Evolutionary conservation across 768 basidiomycete genomes (phyloP).

Genomic region (Infundibulicybe gibba): DNA sequence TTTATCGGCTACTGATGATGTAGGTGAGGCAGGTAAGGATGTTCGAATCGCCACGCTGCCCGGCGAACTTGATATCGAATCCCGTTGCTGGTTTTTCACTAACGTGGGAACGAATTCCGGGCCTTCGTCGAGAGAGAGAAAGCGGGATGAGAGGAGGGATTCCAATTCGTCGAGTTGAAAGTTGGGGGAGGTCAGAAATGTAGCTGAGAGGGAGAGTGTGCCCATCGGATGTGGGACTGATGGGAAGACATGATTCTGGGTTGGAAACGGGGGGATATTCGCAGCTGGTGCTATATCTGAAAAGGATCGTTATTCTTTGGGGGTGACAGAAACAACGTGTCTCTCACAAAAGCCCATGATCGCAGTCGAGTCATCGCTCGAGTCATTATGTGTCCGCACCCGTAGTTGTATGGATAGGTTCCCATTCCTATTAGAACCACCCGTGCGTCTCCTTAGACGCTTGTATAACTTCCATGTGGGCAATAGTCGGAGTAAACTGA

Average conservation of each 20-base stretch:
- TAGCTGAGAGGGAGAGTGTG: constrained; percentile 54
- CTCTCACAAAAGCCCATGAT: constrained; percentile 32
- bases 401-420: constrained; percentile 47
- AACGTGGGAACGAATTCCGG: constrained; percentile 67
- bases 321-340: neutral
- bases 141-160: constrained; percentile 68
- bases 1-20: constrained; percentile 25
- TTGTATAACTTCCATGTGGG: constrained; percentile 75
- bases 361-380: constrained; percentile 14
- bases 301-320: neutral
- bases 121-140: constrained; percentile 66
- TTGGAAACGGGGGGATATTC: constrained; percentile 34
- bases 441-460: constrained; percentile 45
- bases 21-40: constrained; percentile 3
- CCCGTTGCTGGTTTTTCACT: constrained; percentile 57
- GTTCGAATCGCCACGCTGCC: constrained; percentile 5
- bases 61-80: constrained; percentile 41
- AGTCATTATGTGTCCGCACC: constrained; percentile 30
- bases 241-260: constrained; percentile 58
- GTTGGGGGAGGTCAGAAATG: constrained; percentile 62
- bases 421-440: constrained; percentile 29
- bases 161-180: constrained; percentile 79
- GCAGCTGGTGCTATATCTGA: constrained; percentile 37
- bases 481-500: constrained; percentile 66
- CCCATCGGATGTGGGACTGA: constrained; percentile 67